Conservation (phyloP, 2,329 filamentous ascomycete species). For the Fusarium agapanthi region DNA sequence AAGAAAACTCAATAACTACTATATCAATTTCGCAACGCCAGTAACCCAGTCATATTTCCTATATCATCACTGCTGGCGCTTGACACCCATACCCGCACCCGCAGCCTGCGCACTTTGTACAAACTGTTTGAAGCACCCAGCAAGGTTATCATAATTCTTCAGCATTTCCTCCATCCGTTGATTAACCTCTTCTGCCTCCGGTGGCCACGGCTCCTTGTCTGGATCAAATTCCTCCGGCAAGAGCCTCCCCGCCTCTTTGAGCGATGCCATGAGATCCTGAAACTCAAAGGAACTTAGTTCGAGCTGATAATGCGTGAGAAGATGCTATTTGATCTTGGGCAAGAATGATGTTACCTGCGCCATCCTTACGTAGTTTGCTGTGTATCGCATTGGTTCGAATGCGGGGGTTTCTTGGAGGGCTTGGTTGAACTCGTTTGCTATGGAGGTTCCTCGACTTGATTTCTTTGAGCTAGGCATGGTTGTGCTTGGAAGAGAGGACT, state of each 20-base stretch:
- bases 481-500: rapidly evolving
- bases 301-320: not conserved
- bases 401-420: not conserved
- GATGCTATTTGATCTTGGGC: not conserved
- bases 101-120: constrained; percentile 5
- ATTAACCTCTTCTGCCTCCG: not conserved
- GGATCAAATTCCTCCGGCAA: not conserved
- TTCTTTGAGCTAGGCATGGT: not conserved
- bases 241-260: not conserved
- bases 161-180: not conserved
- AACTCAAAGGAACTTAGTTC: not conserved
- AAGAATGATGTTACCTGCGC: not conserved
- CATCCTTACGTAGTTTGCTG: not conserved
- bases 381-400: constrained; percentile 14
- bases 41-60: too few species aligned
- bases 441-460: not conserved
- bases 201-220: not conserved
- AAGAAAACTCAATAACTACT: not conserved
- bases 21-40: not conserved
- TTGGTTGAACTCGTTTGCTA: constrained; percentile 4
- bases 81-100: not conserved
- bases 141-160: not conserved
- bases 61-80: not conserved
- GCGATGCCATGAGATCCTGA: not conserved
- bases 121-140: constrained; percentile 6